Evolutionary conservation across 257 asterid genomes (phyloP), one percentile per base, ranked within the genome.

Genomic region (Nicotiana attenuata): DNA sequence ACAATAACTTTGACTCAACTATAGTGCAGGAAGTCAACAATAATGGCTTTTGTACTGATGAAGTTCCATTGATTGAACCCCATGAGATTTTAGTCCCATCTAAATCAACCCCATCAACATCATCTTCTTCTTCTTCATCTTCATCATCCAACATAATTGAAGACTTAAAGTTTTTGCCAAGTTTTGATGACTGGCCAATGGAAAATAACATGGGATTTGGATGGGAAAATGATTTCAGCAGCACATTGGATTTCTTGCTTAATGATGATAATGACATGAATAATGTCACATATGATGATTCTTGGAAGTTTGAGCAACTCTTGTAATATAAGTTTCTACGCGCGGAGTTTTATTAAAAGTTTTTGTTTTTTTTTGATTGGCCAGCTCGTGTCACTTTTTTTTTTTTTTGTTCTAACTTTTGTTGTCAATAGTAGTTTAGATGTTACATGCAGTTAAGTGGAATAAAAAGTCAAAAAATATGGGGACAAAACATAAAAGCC

Each of bases 61-160:
- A 95, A 82, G 92, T 95, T 41, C 98, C 98, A 11, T 80, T 93
- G 38, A 87, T 91, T 38, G 87, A 91, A 50, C 97, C 97, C 7
- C 89, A 91, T 61, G 98, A 93, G 52, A 92, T 93, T 11, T 79
- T 92, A 16, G 86, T 90, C 13, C 83, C 91, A 35, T 82, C 81
- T 2, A 80, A 82, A 15, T 83, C 84, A 45, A 83, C 87, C 3
- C 81, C 89, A 6, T 41, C 88, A 3, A 80, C 90, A 3, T 82
- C 92, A 5, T 60, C 88, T 1, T 84, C 85, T 4, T 84, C 90
- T 0, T 81, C 92, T 1, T 52, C 90, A 7, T 65, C 90, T 0
- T 85, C 88, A 2, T 86, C 87, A 0, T 64, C 85, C 1, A 41
- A 20, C 78, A 77, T 61, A 77, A 85, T 89, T 2, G 90, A 88